Conservation (phyloP, 768 basidiomycete genomes). For the Boletus bicolor region DNA sequence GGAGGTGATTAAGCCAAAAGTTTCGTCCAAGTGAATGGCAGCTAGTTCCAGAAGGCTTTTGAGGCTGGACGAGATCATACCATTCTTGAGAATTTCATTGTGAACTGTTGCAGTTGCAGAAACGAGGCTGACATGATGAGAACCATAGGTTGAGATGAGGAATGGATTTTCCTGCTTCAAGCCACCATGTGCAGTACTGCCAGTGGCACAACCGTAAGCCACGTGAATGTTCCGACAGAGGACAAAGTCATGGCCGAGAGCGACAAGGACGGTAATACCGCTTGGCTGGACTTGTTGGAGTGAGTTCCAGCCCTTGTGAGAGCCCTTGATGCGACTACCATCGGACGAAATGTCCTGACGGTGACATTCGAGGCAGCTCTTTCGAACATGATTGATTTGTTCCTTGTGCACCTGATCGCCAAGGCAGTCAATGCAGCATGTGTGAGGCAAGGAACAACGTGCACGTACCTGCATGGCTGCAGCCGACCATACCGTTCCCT, state of each 20-base stretch:
- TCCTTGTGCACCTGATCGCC: conserved; percentile 20
- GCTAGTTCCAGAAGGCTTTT: neutral
- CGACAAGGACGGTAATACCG: conserved; percentile 17
- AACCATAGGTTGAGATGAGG: neutral
- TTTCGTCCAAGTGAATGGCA: neutral
- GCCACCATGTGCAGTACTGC: neutral
- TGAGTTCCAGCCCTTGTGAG: conserved; percentile 30
- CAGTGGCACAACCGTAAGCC: no score
- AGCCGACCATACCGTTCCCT: no score
- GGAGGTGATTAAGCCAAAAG: neutral
- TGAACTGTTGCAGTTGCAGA: neutral
- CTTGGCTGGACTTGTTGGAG: conserved; percentile 20
- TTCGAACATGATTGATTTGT: conserved; percentile 28
- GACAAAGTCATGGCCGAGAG: conserved; percentile 22
- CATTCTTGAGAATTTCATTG: neutral
- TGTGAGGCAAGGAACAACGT: no score
- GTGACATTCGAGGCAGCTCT: conserved; percentile 25
- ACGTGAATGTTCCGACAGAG: conserved; percentile 18
- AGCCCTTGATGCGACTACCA: conserved; percentile 29
- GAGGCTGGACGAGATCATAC: neutral
- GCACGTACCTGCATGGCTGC: no score
- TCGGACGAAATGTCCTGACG: conserved; percentile 22
- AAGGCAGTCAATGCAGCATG: no score
- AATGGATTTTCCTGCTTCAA: neutral
- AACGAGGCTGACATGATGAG: neutral